Evolutionary conservation across 2,329 filamentous ascomycete species (phyloP), one percentile per base, ranked within the genome.

Genomic region (Nothomitra cinnamomea): DNA sequence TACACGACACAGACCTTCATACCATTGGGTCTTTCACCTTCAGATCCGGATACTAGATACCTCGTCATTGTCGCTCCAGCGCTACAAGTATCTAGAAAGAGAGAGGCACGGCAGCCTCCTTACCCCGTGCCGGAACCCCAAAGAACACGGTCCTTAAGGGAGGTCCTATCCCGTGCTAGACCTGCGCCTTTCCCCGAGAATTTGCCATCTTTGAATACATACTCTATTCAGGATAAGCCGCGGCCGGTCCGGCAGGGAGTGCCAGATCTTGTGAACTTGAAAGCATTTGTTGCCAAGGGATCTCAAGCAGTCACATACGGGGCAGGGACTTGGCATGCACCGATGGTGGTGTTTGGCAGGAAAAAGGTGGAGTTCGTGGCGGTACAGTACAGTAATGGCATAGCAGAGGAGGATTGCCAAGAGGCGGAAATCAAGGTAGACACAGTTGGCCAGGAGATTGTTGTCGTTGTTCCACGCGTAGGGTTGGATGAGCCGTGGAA

Each of bases 1-100:
- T 96, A 82, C 68, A 96, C 92, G 1, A 86, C 86, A 1, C 92
- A 98, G 70, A 95, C 88, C 0, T 96, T 98, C 67, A 76, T 86
- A 43, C 92, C 92, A 0, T 71, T 95, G 51, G 77, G 78, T 36
- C 61, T 81, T 25, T 71, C 68, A 1, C 60, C 68, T 10, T 41
- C 58, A 5, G 59, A 61, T 25, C 59, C 60, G 13, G 62, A 66
- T 19, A 64, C 67, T 0, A 57, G 62, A 21, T 95, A 90, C 65
- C 76, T 98, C 24, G 85, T 96, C 57, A 79, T 96, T 58, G 90
- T 96, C 19, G 90, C 90, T 17, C 89, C 90, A 0, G 87, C 80
- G 12, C 68, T 87, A 7, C 72, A 78, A 10, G 65, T 63, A 0
- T 58, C 65, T 36, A 61, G 24, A 21, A 36, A 58, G 58, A 56